phyloP scores from a whole-genome alignment of 805 yeast species.

The Debaryomyces prosopidis region DNA sequence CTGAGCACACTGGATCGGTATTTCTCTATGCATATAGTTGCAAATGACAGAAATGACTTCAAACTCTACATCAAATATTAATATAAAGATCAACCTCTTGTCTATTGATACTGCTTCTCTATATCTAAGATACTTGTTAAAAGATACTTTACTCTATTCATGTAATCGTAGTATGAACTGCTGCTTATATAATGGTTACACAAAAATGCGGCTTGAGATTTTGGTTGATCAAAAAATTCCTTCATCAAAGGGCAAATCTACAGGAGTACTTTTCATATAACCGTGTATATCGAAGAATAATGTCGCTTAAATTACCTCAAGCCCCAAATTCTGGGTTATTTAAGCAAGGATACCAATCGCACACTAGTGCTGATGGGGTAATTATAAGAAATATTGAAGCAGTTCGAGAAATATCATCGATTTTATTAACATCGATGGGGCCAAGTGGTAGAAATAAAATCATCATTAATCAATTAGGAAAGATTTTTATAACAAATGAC shows the following conservation, averaged over 20 bases:
- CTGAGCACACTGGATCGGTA: too few relatives aligned
- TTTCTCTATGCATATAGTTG: too few relatives aligned
- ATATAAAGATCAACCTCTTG: too few relatives aligned
- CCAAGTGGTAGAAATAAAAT: constrained; percentile 98
- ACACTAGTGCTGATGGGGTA: constrained; percentile 91
- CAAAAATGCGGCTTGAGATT: not conserved
- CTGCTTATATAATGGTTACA: not conserved
- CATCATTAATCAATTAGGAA: constrained; percentile 84
- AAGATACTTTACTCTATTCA: too few relatives aligned
- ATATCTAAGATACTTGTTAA: too few relatives aligned
- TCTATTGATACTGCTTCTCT: too few relatives aligned
- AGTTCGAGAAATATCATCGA: constrained; percentile 86
- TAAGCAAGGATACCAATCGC: constrained; percentile 91
- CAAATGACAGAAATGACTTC: too few relatives aligned
- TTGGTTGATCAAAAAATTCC: constrained; percentile 2
- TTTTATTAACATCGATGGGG: constrained; percentile 93
- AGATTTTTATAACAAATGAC: constrained; percentile 88
- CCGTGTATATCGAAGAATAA: constrained; percentile 23
- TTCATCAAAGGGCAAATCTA: constrained; percentile 3
- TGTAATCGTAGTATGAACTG: not conserved
- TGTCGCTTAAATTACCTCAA: constrained; percentile 89
- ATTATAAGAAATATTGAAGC: constrained; percentile 91
- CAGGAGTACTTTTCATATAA: not conserved
- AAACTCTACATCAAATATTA: too few relatives aligned
- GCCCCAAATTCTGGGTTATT: constrained; percentile 93